phyloP scores from a whole-genome alignment of 345 rosid genomes.

The Hibiscus mutabilis region DNA sequence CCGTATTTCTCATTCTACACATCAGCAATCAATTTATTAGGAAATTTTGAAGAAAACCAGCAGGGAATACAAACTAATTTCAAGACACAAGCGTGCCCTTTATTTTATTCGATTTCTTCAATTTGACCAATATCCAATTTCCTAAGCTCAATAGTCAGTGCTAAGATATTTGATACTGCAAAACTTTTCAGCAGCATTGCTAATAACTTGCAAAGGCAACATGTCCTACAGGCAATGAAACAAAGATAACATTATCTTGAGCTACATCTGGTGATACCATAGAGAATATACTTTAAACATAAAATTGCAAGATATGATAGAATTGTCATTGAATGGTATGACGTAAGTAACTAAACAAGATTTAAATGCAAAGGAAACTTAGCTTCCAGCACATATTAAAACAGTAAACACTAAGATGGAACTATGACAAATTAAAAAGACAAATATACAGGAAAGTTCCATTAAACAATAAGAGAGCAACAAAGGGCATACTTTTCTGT shows the following conservation, averaged over 20 bases:
- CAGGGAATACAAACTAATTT: background rate
- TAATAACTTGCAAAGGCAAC: background rate
- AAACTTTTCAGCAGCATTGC: background rate
- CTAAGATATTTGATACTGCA: background rate
- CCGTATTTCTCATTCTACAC: background rate
- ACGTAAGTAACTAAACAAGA: background rate
- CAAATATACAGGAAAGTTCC: background rate
- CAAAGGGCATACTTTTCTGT: conserved; percentile 47
- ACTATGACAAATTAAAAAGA: background rate
- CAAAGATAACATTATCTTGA: background rate
- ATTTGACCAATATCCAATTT: background rate
- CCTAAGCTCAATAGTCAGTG: background rate
- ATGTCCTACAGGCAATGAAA: background rate
- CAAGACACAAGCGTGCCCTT: background rate
- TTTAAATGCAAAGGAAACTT: background rate
- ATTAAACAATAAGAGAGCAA: background rate
- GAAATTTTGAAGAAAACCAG: background rate
- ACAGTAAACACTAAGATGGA: background rate
- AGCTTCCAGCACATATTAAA: background rate
- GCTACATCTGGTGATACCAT: background rate
- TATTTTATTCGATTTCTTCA: background rate
- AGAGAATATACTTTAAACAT: background rate
- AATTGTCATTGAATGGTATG: background rate
- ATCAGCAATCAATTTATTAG: background rate
- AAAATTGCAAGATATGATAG: background rate